Base-by-base conservation (phyloP, 768 basidiomycete species). In the Butyriboletus loyo region DNA sequence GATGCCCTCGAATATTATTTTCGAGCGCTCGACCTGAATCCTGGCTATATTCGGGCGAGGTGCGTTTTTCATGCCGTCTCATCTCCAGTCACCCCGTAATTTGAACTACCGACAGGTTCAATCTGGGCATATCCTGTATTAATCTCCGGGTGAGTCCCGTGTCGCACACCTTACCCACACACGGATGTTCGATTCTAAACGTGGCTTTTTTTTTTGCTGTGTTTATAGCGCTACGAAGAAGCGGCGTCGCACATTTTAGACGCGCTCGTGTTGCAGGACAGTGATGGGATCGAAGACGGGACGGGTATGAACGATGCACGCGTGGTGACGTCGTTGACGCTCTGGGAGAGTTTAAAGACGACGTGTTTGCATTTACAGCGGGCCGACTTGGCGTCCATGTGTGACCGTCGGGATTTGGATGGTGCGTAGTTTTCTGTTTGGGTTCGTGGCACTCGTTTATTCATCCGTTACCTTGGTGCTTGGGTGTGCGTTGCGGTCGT, bases 331-430 rank as follows among this genome's bases (percentile, higher is more conserved):
- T 86, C 88, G 24, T 78, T 77, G 17, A 79, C 87, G 3, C 71
- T 98, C 36, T 98, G 96, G 96, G 89, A 92, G 46, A 90, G 87
- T 62, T 71, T 98, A 58, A 85, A 85, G 71, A 90, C 85, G 36
- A 84, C 86, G 34, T 91, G 90, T 66, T 62, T 92, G 66, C 85
- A 93, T 64, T 77, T 96, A 73, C 84, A 87, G 54, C 74, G 92
- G 49, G 71, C 79, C 5, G 94, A 96, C 67, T 72, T 96, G 36
- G 86, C 88, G 22, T 74, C 77, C 10, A 70, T 90, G 37, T 94
- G 92, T 65, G 86, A 89, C 54, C 66, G 66, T 38, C 80, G 77
- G 55, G 85, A 97, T 70, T 74, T 96, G 5, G 84, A 87, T 43
- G 81, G 83, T 76, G 42, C 37, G 76, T 68, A 17, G 2, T 52